Percentiles rank a stretch among this genome's conserved stretches.
Conservation (phyloP, 768 basidiomycete genomes). For the Boletus pseudo-olivaceus region DNA sequence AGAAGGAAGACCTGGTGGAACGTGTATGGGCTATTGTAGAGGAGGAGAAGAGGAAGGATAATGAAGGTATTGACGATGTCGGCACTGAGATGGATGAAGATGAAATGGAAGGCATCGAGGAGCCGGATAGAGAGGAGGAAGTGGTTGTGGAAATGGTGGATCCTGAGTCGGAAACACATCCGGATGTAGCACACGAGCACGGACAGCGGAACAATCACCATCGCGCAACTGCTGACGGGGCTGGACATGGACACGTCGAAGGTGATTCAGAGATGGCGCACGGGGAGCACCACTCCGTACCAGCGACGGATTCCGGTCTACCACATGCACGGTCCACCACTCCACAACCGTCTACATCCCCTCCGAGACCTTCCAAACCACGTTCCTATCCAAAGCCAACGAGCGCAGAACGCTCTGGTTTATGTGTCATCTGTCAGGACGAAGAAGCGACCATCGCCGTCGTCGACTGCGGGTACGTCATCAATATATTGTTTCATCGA, state of each 20-base stretch:
- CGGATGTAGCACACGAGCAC: conserved; percentile 2
- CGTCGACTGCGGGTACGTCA: conserved; percentile 86
- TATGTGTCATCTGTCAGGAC: conserved; percentile 92
- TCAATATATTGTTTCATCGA: background rate
- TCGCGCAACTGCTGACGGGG: background rate
- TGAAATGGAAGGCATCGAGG: conserved; percentile 28
- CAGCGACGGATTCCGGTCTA: background rate
- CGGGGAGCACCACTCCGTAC: conserved; percentile 3
- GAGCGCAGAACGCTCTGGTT: conserved; percentile 58
- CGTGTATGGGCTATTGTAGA: conserved; percentile 63
- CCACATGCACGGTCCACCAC: conserved; percentile 7
- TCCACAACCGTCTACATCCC: conserved; percentile 16
- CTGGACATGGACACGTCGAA: background rate
- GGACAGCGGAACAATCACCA: background rate
- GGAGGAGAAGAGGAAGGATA: conserved; percentile 55
- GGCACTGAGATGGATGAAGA: conserved; percentile 23
- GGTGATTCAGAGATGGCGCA: conserved; percentile 1
- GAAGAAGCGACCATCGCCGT: conserved; percentile 92
- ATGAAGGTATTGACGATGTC: conserved; percentile 34
- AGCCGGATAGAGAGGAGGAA: conserved; percentile 18
- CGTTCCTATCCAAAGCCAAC: conserved; percentile 22
- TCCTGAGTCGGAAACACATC: conserved; percentile 13
- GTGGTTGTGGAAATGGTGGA: conserved; percentile 12
- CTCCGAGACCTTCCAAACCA: conserved; percentile 30
- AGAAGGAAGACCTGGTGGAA: conserved; percentile 80